Evolutionary conservation across 139 green algal genomes (phyloP).

Genomic region (Volvox africanus): DNA sequence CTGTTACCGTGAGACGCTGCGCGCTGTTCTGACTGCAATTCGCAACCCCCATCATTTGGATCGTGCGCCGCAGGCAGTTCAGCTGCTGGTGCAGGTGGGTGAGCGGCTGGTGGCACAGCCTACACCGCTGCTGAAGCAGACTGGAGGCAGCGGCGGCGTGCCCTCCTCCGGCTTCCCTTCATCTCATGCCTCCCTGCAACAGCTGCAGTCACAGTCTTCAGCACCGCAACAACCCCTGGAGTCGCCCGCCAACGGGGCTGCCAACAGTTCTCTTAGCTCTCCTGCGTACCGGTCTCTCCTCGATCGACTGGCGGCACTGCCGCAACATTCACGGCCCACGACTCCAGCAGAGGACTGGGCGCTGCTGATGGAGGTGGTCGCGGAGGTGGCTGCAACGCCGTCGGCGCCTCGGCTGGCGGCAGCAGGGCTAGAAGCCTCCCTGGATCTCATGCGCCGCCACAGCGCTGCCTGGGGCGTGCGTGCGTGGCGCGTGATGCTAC

Average conservation of each 20-base stretch:
- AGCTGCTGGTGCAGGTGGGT: slow-evolving; percentile 19
- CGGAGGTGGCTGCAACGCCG: slow-evolving; percentile 27
- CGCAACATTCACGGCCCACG: not conserved
- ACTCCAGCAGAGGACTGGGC: slow-evolving; percentile 27
- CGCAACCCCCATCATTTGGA: slow-evolving; percentile 19
- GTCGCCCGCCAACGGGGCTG: not conserved
- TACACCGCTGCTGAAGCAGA: not conserved
- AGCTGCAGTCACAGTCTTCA: not conserved
- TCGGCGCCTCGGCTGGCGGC: slow-evolving; percentile 48
- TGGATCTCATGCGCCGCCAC: slow-evolving; percentile 57
- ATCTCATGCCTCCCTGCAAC: not conserved
- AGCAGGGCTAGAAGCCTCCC: slow-evolving; percentile 53
- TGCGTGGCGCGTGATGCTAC: slow-evolving; percentile 66
- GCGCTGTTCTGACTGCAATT: slow-evolving; percentile 6
- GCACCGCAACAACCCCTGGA: not conserved
- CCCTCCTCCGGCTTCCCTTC: not conserved
- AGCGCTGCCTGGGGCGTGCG: slow-evolving; percentile 53
- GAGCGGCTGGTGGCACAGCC: slow-evolving; percentile 21
- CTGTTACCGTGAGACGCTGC: slow-evolving; percentile 42
- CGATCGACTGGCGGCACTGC: not conserved
- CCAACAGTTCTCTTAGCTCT: not conserved
- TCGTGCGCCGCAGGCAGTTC: slow-evolving; percentile 3
- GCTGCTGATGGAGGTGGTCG: slow-evolving; percentile 38
- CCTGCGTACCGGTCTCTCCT: not conserved
- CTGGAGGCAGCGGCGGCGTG: not conserved